Conservation (phyloP, 2,329 filamentous ascomycete species). For the Rutstroemia sydowiana region DNA sequence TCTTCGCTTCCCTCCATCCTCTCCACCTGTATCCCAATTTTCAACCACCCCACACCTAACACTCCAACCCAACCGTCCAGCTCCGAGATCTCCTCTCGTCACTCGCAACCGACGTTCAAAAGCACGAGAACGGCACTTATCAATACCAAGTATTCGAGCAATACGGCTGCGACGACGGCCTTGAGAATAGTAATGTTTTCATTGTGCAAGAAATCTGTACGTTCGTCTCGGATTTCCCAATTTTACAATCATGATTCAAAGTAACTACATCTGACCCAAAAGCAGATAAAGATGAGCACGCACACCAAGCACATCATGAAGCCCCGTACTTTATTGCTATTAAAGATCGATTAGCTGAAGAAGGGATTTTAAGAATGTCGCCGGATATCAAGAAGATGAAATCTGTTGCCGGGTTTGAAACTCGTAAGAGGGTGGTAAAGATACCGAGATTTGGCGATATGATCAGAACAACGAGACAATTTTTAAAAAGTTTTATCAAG, state of each 20-base stretch:
- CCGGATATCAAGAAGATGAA: neutral
- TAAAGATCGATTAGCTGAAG: neutral
- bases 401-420: conserved; percentile 1
- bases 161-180: neutral
- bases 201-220: conserved; percentile 2
- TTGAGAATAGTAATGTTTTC: conserved; percentile 7
- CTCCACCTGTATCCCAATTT: too few relatives aligned
- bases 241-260: neutral
- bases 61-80: neutral
- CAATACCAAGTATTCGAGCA: conserved; percentile 5
- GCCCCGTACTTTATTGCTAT: neutral
- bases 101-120: neutral
- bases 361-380: neutral
- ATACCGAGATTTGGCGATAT: too few relatives aligned
- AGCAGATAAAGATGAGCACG: neutral
- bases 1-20: too few relatives aligned
- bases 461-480: too few relatives aligned
- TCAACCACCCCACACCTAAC: too few relatives aligned
- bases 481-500: neutral
- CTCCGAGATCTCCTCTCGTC: neutral
- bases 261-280: too few relatives aligned
- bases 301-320: neutral
- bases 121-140: neutral
- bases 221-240: neutral
- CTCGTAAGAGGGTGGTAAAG: neutral